Percentiles rank a stretch among this genome's conserved stretches.
Conservation (phyloP, 73 alveolate genomes). For the Symbiodinium pilosum region DNA sequence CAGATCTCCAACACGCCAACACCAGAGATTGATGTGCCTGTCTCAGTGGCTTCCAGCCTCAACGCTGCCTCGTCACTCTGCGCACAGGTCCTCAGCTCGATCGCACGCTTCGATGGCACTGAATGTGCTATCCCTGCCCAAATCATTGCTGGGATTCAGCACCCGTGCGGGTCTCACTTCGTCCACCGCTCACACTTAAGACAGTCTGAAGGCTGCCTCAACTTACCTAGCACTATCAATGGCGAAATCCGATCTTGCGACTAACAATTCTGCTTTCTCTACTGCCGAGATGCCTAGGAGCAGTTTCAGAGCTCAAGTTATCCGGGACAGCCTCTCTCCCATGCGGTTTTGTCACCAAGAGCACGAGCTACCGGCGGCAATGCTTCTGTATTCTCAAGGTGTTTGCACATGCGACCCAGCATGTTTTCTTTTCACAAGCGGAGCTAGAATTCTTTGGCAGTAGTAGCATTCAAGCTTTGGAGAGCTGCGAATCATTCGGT, state of each 20-base stretch:
- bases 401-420: too few relatives aligned
- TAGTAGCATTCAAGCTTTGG: too few relatives aligned
- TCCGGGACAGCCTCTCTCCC: too few relatives aligned
- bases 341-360: too few relatives aligned
- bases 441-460: too few relatives aligned
- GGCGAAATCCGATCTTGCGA: background rate
- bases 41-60: background rate
- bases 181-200: background rate
- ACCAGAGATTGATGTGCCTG: slow-evolving; percentile 29
- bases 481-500: too few relatives aligned
- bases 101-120: slow-evolving; percentile 52
- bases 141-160: slow-evolving; percentile 46
- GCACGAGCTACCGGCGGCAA: too few relatives aligned
- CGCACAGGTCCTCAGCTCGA: slow-evolving; percentile 15
- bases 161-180: background rate
- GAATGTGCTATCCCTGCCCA: slow-evolving; percentile 47
- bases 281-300: background rate
- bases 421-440: too few relatives aligned
- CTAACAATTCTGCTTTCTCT: background rate
- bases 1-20: slow-evolving; percentile 93
- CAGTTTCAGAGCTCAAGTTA: too few relatives aligned
- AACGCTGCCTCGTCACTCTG: background rate
- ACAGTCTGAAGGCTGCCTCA: too few relatives aligned
- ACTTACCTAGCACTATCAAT: too few relatives aligned
- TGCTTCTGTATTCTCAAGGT: too few relatives aligned